phyloP scores from a whole-genome alignment of 192 early-diverging fungal species.

The Backusella macrospora region DNA sequence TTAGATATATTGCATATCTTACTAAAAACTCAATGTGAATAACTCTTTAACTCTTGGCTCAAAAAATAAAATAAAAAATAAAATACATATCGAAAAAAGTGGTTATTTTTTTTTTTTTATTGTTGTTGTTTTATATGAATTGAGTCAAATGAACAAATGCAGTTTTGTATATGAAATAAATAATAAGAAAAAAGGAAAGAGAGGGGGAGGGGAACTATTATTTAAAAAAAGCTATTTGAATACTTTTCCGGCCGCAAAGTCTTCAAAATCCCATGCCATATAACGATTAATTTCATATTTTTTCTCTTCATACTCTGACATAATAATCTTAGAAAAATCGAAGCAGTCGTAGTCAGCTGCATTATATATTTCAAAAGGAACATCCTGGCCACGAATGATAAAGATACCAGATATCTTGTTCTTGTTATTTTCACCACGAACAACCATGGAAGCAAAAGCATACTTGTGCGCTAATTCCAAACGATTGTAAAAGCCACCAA shows the following conservation, averaged over 20 bases:
- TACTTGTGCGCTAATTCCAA: slow-evolving; percentile 92
- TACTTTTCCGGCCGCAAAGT: slow-evolving; percentile 85
- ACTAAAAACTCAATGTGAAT: too few species aligned
- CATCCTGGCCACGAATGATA: slow-evolving; percentile 83
- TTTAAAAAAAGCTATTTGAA: slow-evolving; percentile 63
- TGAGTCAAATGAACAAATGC: too few species aligned
- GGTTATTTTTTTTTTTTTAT: not conserved
- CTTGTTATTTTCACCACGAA: slow-evolving; percentile 81
- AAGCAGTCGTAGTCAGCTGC: slow-evolving; percentile 89
- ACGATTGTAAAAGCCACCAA: slow-evolving; percentile 92
- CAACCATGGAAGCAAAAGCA: slow-evolving; percentile 86
- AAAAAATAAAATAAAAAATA: too few species aligned
- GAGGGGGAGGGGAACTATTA: not conserved
- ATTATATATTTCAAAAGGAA: slow-evolving; percentile 74
- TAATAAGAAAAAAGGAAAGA: not conserved
- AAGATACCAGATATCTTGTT: slow-evolving; percentile 95
- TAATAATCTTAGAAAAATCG: slow-evolving; percentile 77
- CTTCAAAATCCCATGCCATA: slow-evolving; percentile 85
- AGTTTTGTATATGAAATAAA: not conserved
- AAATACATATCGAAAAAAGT: not conserved
- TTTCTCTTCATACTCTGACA: slow-evolving; percentile 56
- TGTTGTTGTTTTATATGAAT: not conserved
- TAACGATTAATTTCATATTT: slow-evolving; percentile 52
- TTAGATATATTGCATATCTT: not conserved
- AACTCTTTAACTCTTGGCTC: too few species aligned